phyloP scores from a whole-genome alignment of 1,284 basidiomycete genomes.

The Paramarasmius palmivorus region DNA sequence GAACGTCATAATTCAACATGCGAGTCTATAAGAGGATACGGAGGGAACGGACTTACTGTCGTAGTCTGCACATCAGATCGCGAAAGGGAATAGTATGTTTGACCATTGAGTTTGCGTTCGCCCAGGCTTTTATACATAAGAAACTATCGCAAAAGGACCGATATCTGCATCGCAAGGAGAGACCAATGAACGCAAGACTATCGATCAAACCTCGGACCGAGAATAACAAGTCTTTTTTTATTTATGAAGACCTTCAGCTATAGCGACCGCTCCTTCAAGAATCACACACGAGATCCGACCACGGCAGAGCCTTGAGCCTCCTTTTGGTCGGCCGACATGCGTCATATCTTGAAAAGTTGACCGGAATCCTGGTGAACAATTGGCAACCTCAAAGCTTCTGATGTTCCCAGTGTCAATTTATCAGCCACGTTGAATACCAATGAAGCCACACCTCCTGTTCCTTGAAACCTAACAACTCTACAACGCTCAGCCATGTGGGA shows the following conservation, averaged over 20 bases:
- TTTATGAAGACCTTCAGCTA: slow-evolving; percentile 8
- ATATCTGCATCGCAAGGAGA: slow-evolving; percentile 20
- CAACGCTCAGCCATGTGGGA: slow-evolving; percentile 4
- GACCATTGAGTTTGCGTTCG: slow-evolving; percentile 14
- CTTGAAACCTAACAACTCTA: too few relatives aligned
- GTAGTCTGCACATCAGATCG: slow-evolving; percentile 55
- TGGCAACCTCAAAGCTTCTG: not conserved
- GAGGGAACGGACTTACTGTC: slow-evolving; percentile 44
- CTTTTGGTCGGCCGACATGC: not conserved
- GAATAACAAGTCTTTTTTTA: slow-evolving; percentile 8
- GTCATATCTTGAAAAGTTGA: slow-evolving; percentile 1
- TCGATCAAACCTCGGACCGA: slow-evolving; percentile 25
- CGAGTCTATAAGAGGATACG: slow-evolving; percentile 6
- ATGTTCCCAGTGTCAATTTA: not conserved
- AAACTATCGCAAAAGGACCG: slow-evolving; percentile 20
- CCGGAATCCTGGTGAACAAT: not conserved
- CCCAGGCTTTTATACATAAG: slow-evolving; percentile 24
- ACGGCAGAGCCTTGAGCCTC: too few relatives aligned
- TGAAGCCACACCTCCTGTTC: too few relatives aligned
- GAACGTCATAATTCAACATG: slow-evolving; percentile 14
- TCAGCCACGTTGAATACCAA: too few relatives aligned
- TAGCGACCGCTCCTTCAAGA: not conserved
- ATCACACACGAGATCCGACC: not conserved
- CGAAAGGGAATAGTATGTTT: slow-evolving; percentile 19
- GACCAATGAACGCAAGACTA: slow-evolving; percentile 17